Evolutionary conservation across 1,284 basidiomycete species (phyloP).

Genomic region (Lentinula novae-zelandiae): DNA sequence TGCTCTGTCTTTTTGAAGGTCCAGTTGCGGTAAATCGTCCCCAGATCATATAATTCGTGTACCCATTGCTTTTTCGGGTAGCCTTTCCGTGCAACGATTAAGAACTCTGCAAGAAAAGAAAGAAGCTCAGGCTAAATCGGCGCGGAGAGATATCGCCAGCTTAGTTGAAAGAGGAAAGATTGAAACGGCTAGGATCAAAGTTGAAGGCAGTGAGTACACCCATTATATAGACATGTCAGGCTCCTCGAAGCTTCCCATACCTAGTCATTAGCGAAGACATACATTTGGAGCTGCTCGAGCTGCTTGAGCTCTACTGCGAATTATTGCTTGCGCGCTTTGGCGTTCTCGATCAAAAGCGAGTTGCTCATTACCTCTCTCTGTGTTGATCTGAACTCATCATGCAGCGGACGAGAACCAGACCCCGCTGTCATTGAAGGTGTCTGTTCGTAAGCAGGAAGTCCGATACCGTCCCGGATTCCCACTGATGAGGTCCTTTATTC

Average conservation of each 20-base stretch:
- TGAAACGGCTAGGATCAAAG: slow-evolving; percentile 82
- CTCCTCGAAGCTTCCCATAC: neutral
- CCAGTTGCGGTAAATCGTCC: slow-evolving; percentile 52
- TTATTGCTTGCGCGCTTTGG: slow-evolving; percentile 91
- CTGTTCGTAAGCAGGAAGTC: slow-evolving; percentile 24
- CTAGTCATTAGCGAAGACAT: slow-evolving; percentile 84
- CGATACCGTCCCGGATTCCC: too few relatives aligned
- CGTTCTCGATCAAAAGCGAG: slow-evolving; percentile 81
- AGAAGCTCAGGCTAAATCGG: slow-evolving; percentile 84
- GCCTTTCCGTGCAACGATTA: slow-evolving; percentile 87
- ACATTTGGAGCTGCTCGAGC: slow-evolving; percentile 82
- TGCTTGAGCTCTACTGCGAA: slow-evolving; percentile 93
- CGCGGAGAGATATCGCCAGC: slow-evolving; percentile 76
- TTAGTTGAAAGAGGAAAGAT: slow-evolving; percentile 76
- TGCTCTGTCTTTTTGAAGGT: slow-evolving; percentile 36
- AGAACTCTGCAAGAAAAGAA: slow-evolving; percentile 92
- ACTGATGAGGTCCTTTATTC: neutral
- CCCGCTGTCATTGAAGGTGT: slow-evolving; percentile 74
- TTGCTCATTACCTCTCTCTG: slow-evolving; percentile 14
- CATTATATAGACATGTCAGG: neutral
- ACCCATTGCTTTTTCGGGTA: slow-evolving; percentile 25
- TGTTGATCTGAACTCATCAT: slow-evolving; percentile 8
- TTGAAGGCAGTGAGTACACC: slow-evolving; percentile 63
- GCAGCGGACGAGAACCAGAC: slow-evolving; percentile 80
- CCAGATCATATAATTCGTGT: neutral